Evolutionary conservation across 2,329 filamentous ascomycete species (phyloP).

Genomic region (Ceratocystis albifundus): DNA sequence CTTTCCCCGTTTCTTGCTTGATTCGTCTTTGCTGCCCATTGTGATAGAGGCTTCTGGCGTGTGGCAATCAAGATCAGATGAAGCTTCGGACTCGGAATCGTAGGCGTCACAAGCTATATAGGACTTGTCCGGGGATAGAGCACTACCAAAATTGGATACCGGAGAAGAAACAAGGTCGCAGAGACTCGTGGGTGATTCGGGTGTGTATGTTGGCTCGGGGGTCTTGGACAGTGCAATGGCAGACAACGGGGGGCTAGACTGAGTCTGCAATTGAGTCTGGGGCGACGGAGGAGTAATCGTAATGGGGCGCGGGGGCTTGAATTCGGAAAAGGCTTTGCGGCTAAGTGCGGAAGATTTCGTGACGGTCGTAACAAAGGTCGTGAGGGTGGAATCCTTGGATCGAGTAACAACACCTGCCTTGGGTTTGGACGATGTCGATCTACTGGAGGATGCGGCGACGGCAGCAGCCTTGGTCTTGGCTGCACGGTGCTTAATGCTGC

Average conservation of each 20-base stretch:
- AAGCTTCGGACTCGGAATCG: neutral
- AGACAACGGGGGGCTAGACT: constrained; percentile 11
- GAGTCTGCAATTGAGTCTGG: neutral
- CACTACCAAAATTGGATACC: neutral
- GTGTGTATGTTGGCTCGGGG: constrained; percentile 5
- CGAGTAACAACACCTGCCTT: neutral
- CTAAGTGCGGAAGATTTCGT: constrained; percentile 17
- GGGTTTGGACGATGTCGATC: constrained; percentile 2
- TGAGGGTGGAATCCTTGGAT: constrained; percentile 13
- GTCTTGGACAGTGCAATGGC: neutral
- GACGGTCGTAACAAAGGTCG: constrained; percentile 19
- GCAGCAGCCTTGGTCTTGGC: constrained; percentile 19
- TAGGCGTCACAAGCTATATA: neutral
- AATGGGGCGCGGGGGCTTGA: constrained; percentile 16
- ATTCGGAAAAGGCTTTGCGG: constrained; percentile 8
- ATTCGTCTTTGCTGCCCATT: constrained; percentile 20
- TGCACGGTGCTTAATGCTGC: constrained; percentile 19
- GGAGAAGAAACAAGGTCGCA: constrained; percentile 15
- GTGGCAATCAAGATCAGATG: neutral
- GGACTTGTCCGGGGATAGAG: neutral
- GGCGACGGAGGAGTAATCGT: constrained; percentile 10
- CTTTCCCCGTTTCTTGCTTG: constrained; percentile 20
- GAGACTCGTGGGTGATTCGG: constrained; percentile 21
- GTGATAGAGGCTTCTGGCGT: constrained; percentile 4
- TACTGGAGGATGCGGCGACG: constrained; percentile 16